These are phyloP conservation scores for Gautieria morchelliformis DNA, from an alignment of 768 basidiomycete species.

Conservation along the genomic window DNA sequence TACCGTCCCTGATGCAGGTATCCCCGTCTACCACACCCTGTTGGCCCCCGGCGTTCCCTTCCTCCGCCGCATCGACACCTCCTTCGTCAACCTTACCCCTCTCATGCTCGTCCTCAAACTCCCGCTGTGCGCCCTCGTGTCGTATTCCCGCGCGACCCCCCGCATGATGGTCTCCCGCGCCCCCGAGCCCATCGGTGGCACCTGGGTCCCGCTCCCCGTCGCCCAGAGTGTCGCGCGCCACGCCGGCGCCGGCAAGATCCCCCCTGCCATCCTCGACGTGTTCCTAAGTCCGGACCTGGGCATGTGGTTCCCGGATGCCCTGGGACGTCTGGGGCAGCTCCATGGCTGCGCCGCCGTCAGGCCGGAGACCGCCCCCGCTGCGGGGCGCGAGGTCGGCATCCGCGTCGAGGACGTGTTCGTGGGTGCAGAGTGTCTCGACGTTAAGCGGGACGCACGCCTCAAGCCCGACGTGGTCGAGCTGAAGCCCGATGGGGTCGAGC, in stretches of 20 bases:
- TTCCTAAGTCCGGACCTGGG: slow-evolving; percentile 1
- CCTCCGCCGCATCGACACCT: slow-evolving; percentile 67
- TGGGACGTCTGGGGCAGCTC: not conserved
- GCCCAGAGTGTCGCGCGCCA: slow-evolving; percentile 42
- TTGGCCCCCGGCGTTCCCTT: slow-evolving; percentile 41
- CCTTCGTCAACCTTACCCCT: slow-evolving; percentile 64
- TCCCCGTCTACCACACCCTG: slow-evolving; percentile 64
- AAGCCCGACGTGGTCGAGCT: not conserved
- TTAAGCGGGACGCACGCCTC: not conserved
- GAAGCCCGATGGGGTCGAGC: no score
- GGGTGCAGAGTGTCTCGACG: not conserved
- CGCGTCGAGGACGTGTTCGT: slow-evolving; percentile 4
- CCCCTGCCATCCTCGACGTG: not conserved
- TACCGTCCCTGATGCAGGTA: no score
- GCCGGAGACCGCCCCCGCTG: no score
- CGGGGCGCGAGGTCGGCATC: not conserved
- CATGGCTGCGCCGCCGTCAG: not conserved
- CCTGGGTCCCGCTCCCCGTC: slow-evolving; percentile 57
- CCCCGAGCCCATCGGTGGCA: slow-evolving; percentile 44
- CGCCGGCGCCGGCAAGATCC: not conserved
- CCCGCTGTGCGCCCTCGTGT: slow-evolving; percentile 20
- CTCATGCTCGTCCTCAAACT: slow-evolving; percentile 39
- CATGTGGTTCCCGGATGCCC: not conserved
- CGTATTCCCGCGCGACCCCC: slow-evolving; percentile 30
- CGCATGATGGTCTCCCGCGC: slow-evolving; percentile 39